Percentiles rank a stretch among this genome's conserved stretches.
Evolutionary conservation across 371 early-diverging fungal species (phyloP).

Genomic region (Mucor indicus): DNA sequence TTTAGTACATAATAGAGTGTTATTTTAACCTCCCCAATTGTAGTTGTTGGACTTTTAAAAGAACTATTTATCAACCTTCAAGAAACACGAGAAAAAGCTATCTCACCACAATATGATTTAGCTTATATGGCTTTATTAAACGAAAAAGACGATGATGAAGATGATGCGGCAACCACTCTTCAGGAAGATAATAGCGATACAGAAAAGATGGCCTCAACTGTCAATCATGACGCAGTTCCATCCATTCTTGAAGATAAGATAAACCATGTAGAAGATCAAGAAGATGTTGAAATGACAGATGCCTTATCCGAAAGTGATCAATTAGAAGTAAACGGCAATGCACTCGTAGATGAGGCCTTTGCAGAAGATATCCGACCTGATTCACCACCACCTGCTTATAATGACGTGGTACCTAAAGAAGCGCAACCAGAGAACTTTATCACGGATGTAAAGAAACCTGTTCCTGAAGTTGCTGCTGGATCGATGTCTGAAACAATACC

Average conservation of each 20-base stretch:
- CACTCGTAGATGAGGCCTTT: background rate
- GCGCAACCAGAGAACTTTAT: background rate
- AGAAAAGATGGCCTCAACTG: background rate
- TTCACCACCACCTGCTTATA: constrained; percentile 14
- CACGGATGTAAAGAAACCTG: background rate
- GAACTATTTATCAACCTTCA: constrained; percentile 39
- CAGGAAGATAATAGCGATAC: background rate
- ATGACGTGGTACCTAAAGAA: constrained; percentile 3
- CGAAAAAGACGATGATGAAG: constrained; percentile 25
- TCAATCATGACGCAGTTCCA: background rate
- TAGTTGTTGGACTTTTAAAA: constrained; percentile 45
- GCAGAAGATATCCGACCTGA: background rate
- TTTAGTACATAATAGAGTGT: background rate
- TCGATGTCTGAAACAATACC: background rate
- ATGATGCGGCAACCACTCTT: background rate
- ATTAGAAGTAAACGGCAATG: background rate
- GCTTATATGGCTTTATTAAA: constrained; percentile 55
- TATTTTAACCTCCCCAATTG: too few species aligned
- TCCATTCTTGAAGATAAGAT: background rate
- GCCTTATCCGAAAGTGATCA: background rate
- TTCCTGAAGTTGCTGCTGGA: background rate
- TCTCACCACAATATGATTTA: constrained; percentile 47
- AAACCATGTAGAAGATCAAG: background rate
- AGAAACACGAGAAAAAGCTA: constrained; percentile 32
- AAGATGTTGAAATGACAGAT: background rate